phyloP scores from a whole-genome alignment of 352 stramenopile genomes.

The Globisporangium perplexum region DNA sequence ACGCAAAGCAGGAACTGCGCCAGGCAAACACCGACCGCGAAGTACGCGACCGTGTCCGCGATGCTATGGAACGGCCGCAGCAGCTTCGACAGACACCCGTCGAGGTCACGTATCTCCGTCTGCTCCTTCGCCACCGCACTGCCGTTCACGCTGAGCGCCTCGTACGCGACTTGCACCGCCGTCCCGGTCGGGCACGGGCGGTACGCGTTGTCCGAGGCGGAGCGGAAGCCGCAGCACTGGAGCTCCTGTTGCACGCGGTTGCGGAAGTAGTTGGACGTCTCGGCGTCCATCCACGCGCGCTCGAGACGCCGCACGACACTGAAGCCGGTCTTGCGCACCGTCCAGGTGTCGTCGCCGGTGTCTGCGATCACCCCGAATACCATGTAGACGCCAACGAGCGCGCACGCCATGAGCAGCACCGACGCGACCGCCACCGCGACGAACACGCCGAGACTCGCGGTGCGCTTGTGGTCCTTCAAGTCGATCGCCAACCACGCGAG shows the following conservation, averaged over 20 bases:
- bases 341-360: constrained; percentile 46
- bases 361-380: constrained; percentile 50
- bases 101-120: constrained; percentile 39
- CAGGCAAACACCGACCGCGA: constrained; percentile 23
- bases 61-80: constrained; percentile 44
- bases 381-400: constrained; percentile 55
- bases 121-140: constrained; percentile 34
- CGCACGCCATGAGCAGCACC: constrained; percentile 31
- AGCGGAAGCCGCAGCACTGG: constrained; percentile 60
- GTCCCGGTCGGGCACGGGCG: constrained; percentile 48
- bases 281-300: constrained; percentile 30
- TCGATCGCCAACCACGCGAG: constrained; percentile 51
- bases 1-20: constrained; percentile 33
- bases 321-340: constrained; percentile 62
- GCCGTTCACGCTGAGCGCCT: constrained; percentile 56
- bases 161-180: constrained; percentile 42
- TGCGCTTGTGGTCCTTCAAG: constrained; percentile 28
- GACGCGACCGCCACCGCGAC: constrained; percentile 30
- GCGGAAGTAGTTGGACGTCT: constrained; percentile 35
- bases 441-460: constrained; percentile 25
- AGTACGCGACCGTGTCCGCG: constrained; percentile 34
- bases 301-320: constrained; percentile 47
- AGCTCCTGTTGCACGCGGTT: constrained; percentile 57
- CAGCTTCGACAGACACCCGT: constrained; percentile 47
- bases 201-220: constrained; percentile 31